Percentiles rank a stretch among this genome's conserved stretches.
Evolutionary conservation across 2,329 filamentous ascomycete genomes (phyloP).

Genomic region (Fragosphaeria purpurea): DNA sequence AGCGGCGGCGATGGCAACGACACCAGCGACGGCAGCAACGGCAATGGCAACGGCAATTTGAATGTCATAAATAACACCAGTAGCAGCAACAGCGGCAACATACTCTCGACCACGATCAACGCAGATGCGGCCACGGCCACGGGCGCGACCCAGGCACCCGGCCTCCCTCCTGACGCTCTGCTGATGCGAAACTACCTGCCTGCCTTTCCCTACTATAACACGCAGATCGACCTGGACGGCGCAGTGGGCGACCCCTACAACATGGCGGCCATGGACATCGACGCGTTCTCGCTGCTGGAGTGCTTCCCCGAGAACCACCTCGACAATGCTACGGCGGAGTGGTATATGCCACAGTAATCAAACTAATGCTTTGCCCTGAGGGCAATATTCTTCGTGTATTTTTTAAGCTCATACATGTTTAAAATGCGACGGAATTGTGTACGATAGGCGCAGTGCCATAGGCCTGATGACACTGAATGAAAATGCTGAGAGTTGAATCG

Average conservation of each 20-base stretch:
- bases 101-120: no score
- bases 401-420: no score
- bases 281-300: constrained; percentile 14
- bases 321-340: constrained; percentile 3
- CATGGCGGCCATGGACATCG: constrained; percentile 11
- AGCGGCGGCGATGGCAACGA: not conserved
- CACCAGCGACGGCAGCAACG: not conserved
- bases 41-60: not conserved
- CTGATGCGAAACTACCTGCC: constrained; percentile 11
- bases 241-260: not conserved
- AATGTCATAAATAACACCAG: not conserved
- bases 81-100: not conserved
- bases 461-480: no score
- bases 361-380: not conserved
- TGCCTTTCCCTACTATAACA: constrained; percentile 13
- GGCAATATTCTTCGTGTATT: no score
- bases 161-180: not conserved
- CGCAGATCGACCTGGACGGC: constrained; percentile 1
- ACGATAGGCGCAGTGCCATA: no score
- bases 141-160: not conserved
- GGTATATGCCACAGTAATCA: constrained; percentile 8
- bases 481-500: no score
- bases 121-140: no score
- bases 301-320: constrained; percentile 14
- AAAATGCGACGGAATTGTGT: no score